Conservation (phyloP, 805 yeast species). For the Saccharomyces eubayanus region DNA sequence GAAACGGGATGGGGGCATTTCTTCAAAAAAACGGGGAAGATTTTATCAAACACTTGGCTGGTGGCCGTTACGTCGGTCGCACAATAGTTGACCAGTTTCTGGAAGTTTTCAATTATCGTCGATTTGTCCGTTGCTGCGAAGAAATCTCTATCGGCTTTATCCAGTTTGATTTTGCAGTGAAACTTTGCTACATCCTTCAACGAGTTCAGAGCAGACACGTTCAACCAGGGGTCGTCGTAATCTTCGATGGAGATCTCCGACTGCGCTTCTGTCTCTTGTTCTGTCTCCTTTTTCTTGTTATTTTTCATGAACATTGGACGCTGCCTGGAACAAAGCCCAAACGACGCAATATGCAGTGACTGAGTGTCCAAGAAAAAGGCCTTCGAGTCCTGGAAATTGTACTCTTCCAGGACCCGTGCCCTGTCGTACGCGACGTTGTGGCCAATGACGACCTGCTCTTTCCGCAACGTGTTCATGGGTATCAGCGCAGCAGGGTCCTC, state of each 20-base stretch:
- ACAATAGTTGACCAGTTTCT: slow-evolving; percentile 65
- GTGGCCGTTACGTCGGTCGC: slow-evolving; percentile 78
- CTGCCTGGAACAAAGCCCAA: slow-evolving; percentile 91
- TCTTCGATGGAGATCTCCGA: slow-evolving; percentile 18
- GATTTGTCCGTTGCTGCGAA: slow-evolving; percentile 50
- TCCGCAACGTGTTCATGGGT: slow-evolving; percentile 51
- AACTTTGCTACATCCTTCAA: slow-evolving; percentile 69
- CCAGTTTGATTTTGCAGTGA: slow-evolving; percentile 61
- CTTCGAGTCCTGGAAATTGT: slow-evolving; percentile 53
- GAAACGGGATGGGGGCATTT: slow-evolving; percentile 91
- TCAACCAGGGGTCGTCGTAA: slow-evolving; percentile 80
- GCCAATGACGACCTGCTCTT: slow-evolving; percentile 65
- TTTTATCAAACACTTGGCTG: slow-evolving; percentile 53
- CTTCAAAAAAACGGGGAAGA: slow-evolving; percentile 58
- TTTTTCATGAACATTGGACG: slow-evolving; percentile 67
- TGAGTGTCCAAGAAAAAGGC: slow-evolving; percentile 84
- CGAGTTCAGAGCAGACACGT: slow-evolving; percentile 66
- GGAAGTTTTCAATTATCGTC: slow-evolving; percentile 49
- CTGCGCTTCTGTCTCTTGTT: slow-evolving; percentile 7
- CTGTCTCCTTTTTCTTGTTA: slow-evolving; percentile 29
- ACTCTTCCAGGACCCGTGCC: slow-evolving; percentile 79
- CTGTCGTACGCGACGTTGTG: slow-evolving; percentile 89
- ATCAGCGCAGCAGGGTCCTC: slow-evolving; percentile 47
- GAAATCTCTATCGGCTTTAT: slow-evolving; percentile 58
- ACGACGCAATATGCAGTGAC: slow-evolving; percentile 83